phyloP scores from a whole-genome alignment of 192 early-diverging fungal species.

The Spizellomyces sp. region DNA sequence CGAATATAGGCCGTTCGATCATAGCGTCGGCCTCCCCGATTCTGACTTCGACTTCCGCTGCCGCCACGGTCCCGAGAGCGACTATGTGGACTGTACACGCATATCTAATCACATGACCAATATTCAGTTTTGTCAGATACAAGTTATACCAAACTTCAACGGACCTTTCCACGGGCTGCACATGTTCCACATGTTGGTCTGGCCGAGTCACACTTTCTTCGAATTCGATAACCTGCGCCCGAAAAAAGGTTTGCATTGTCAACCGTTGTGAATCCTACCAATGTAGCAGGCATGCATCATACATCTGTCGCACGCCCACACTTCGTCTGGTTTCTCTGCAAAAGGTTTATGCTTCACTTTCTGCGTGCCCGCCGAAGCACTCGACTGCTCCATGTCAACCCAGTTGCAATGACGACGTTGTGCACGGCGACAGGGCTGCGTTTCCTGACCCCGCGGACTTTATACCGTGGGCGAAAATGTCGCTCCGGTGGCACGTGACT shows the following conservation, averaged over 20 bases:
- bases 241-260: not conserved
- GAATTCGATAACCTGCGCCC: slow-evolving; percentile 21
- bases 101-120: not conserved
- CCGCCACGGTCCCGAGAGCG: slow-evolving; percentile 2
- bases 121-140: no score
- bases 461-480: no score
- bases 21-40: slow-evolving; percentile 5
- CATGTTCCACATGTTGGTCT: slow-evolving; percentile 23
- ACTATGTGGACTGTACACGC: slow-evolving; percentile 17
- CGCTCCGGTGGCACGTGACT: no score
- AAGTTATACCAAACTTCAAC: no score
- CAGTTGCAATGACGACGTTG: no score
- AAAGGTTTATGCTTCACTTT: no score
- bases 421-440: no score
- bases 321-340: no score
- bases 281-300: not conserved
- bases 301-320: slow-evolving; percentile 35
- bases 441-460: no score
- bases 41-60: not conserved
- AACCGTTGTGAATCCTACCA: not conserved
- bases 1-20: not conserved
- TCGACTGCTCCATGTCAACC: no score
- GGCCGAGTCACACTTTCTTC: slow-evolving; percentile 27
- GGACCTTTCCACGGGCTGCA: not conserved
- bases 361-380: no score